Evolutionary conservation across 352 stramenopile genomes (phyloP), one percentile per base, ranked within the genome.

Genomic region (Pythium utonaiense): DNA sequence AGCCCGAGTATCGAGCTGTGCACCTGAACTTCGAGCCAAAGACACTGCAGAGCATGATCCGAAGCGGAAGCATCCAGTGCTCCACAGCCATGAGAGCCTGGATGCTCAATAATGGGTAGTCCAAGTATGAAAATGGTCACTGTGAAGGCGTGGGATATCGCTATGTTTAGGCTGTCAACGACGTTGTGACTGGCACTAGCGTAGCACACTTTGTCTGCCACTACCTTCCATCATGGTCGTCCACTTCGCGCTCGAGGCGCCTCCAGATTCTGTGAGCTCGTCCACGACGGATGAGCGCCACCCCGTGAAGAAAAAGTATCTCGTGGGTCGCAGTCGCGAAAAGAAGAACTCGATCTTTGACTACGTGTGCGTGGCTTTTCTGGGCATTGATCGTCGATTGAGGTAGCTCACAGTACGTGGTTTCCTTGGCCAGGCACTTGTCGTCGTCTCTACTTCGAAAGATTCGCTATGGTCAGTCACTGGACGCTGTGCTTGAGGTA

Each of bases 1-100:
- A 88, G 53, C 85, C 80, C 9, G 81, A 93, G 54, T 95, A 87
- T 66, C 83, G 79, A 3, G 79, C 78, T 12, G 78, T 95, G 27
- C 74, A 89, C 51, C 62, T 92, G 21, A 88, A 83, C 65, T 83
- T 95, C 31, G 78, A 83, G 14, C 76, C 85, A 1, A 74, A 77
- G 51, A 87, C 79, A 28, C 66, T 95, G 9, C 70, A 88, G 57
- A 80, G 79, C 19, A 88, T 91, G 73, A 81, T 95, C 40, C 76
- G 77, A 13, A 89, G 80, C 59, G 71, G 75, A n/a, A 86, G 72
- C 47, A 85, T 95, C 42, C 66, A 71, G 33, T 93, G 83, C 62
- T 91, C 83, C 6, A 92, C 85, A 0, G 58, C 83, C 8, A 74
- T 93, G 66, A 80, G 72, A 33, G 79, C 91, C 47, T 95, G 85